Evolutionary conservation across 768 basidiomycete species (phyloP).

Genomic region (Kwoniella sp.): DNA sequence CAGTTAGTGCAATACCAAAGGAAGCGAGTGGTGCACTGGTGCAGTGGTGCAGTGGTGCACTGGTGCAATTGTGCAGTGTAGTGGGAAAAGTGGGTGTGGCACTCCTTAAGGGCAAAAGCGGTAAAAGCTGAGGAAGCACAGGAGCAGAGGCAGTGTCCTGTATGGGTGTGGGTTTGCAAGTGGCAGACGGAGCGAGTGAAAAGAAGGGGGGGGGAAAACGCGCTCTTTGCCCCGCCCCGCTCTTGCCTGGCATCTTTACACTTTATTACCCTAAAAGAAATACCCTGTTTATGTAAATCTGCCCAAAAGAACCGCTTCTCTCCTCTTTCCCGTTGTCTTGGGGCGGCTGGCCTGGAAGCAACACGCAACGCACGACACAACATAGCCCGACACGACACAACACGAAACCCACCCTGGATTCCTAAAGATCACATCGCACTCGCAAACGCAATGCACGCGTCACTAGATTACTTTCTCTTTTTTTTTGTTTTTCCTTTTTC

Average conservation of each 20-base stretch:
- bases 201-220: background rate
- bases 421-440: background rate
- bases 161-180: too few relatives aligned
- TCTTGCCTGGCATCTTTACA: background rate
- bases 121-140: background rate
- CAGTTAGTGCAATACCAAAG: too few relatives aligned
- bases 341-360: background rate
- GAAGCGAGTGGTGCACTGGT: too few relatives aligned
- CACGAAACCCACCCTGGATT: conserved; percentile 1
- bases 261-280: background rate
- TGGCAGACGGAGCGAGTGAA: too few relatives aligned
- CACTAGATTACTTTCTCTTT: background rate
- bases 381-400: conserved; percentile 1
- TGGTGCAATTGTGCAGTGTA: too few relatives aligned
- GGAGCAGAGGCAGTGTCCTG: background rate
- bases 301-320: background rate
- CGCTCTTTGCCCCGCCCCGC: background rate
- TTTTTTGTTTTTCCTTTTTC: too few relatives aligned
- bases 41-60: too few relatives aligned
- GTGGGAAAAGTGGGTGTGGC: background rate
- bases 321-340: background rate
- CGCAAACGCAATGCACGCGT: background rate
- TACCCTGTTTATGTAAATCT: background rate
- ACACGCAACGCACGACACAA: background rate
- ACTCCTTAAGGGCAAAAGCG: background rate